A percentile compares a stretch with the other conserved stretches of the same genome.
phyloP scores from a whole-genome alignment of 345 rosid genomes.

The Leavenworthia alabamica region DNA sequence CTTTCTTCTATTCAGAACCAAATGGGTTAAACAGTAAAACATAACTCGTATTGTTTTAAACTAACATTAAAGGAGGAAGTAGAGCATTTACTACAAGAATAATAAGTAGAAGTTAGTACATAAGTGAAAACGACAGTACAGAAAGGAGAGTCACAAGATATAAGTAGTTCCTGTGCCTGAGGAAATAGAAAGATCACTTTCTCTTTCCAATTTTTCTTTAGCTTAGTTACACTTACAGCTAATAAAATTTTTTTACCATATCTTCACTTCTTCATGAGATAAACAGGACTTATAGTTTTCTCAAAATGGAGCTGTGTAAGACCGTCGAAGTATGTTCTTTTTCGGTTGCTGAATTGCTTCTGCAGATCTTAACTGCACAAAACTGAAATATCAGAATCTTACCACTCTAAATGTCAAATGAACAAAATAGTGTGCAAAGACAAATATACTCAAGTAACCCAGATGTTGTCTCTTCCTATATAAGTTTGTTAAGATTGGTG shows the following conservation, averaged over 20 bases:
- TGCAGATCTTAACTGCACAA: constrained; percentile 42
- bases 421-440: constrained; percentile 14
- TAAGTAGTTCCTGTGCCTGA: constrained; percentile 26
- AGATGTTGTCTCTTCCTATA: constrained; percentile 2
- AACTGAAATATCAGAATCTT: constrained; percentile 17
- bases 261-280: constrained; percentile 19
- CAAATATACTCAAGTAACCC: background rate
- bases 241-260: constrained; percentile 19
- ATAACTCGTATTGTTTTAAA: background rate
- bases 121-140: constrained; percentile 21
- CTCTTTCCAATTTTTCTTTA: background rate
- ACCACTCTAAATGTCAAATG: background rate
- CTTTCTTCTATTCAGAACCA: constrained; percentile 9
- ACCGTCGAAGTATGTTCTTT: constrained; percentile 43
- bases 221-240: constrained; percentile 22
- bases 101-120: constrained; percentile 23
- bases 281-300: constrained; percentile 22
- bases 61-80: constrained; percentile 18
- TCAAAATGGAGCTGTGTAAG: constrained; percentile 80
- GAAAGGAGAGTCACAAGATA: constrained; percentile 18
- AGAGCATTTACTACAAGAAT: constrained; percentile 14
- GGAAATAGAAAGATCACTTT: constrained; percentile 30
- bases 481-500: background rate
- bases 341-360: constrained; percentile 43
- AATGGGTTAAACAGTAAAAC: constrained; percentile 4